These are phyloP conservation scores for Boletus rubescentipes DNA, from an alignment of 768 basidiomycete genomes.

Conservation along the genomic window DNA sequence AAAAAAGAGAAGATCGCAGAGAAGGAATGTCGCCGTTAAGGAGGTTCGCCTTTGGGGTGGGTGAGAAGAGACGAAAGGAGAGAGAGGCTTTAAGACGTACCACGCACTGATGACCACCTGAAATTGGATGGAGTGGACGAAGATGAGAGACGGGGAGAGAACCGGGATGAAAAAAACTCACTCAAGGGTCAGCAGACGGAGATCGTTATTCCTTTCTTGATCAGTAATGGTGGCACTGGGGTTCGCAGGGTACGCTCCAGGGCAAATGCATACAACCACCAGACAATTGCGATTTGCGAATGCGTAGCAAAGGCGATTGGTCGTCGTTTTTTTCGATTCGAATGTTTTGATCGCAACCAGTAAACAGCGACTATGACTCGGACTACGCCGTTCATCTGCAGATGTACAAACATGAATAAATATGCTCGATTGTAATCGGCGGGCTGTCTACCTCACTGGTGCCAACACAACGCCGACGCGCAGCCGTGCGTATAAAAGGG, in stretches of 20 bases:
- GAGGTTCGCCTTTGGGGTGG: constrained; percentile 66
- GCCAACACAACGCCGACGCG: constrained; percentile 6
- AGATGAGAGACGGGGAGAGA: constrained; percentile 11
- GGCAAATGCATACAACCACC: constrained; percentile 20
- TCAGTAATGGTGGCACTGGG: constrained; percentile 62
- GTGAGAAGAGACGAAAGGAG: constrained; percentile 16
- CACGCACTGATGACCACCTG: constrained; percentile 81
- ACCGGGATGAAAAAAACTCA: constrained; percentile 39
- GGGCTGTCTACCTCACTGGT: neutral
- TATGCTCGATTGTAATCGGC: constrained; percentile 12
- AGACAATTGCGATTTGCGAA: constrained; percentile 12
- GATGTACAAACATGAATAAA: no score
- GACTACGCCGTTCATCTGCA: no score
- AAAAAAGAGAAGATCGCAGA: constrained; percentile 10
- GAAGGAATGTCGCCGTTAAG: constrained; percentile 48
- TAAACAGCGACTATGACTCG: no score
- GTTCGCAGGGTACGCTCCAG: constrained; percentile 32
- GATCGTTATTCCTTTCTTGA: constrained; percentile 75
- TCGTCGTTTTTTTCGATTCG: neutral
- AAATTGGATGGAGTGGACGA: constrained; percentile 14
- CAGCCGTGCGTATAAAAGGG: constrained; percentile 12
- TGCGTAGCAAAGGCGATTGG: constrained; percentile 27
- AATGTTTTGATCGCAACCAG: no score
- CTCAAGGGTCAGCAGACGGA: constrained; percentile 81
- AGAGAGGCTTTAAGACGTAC: constrained; percentile 39